phyloP scores from a whole-genome alignment of 192 early-diverging fungal genomes.

The Umbelopsis sp. region DNA sequence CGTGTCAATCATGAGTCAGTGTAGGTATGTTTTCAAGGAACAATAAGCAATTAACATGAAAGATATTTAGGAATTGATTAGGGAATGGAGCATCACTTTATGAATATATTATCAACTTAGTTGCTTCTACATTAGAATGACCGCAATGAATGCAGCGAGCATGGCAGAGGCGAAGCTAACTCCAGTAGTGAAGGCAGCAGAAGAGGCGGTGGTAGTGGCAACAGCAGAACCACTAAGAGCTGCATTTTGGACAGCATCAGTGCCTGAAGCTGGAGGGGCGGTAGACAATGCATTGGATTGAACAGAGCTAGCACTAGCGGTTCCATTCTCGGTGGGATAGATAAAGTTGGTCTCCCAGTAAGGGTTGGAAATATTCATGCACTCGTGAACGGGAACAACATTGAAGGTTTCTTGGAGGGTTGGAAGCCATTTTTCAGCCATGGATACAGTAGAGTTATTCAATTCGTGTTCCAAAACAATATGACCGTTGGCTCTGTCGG shows the following conservation, averaged over 20 bases:
- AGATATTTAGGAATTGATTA: too few species aligned
- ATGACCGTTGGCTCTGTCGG: slow-evolving; percentile 32
- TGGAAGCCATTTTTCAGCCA: slow-evolving; percentile 50
- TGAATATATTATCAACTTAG: too few species aligned
- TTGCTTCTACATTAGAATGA: too few species aligned
- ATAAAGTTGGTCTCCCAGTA: slow-evolving; percentile 40
- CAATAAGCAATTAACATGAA: too few species aligned
- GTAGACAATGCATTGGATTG: not conserved
- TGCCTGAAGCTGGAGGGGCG: not conserved
- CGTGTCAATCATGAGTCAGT: too few species aligned
- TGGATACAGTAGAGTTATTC: slow-evolving; percentile 36
- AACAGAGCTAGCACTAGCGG: not conserved
- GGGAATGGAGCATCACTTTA: too few species aligned
- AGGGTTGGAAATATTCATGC: slow-evolving; percentile 35
- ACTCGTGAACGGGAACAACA: slow-evolving; percentile 39
- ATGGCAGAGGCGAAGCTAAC: too few species aligned
- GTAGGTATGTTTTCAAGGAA: too few species aligned
- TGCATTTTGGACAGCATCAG: too few species aligned
- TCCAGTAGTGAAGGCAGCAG: too few species aligned
- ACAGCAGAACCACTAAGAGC: too few species aligned
- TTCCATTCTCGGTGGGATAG: slow-evolving; percentile 26
- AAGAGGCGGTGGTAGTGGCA: not conserved
- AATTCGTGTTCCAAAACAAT: slow-evolving; percentile 49
- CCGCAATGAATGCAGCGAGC: too few species aligned
- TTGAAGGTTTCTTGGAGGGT: slow-evolving; percentile 34